phyloP scores from a whole-genome alignment of 208 protist species.

The Porcisia deanei region DNA sequence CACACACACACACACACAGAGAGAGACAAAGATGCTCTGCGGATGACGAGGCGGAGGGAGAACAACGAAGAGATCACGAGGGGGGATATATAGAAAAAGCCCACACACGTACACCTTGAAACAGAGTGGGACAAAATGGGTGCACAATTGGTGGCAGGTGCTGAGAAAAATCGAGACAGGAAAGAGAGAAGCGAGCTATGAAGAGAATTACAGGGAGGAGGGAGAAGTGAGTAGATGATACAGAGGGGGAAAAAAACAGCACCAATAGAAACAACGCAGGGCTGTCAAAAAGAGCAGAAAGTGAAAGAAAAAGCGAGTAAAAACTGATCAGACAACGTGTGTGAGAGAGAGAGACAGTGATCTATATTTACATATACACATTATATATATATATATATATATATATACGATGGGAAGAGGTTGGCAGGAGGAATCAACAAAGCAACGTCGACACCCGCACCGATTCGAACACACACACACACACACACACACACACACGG shows the following conservation, averaged over 20 bases:
- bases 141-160: not conserved
- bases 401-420: conserved; percentile 29
- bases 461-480: too few species aligned
- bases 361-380: not conserved
- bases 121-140: not conserved
- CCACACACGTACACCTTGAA: not conserved
- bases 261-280: not conserved
- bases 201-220: not conserved
- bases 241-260: conserved; percentile 6
- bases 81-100: not conserved
- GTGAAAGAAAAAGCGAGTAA: not conserved
- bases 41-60: not conserved
- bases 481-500: too few species aligned
- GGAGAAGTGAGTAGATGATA: not conserved
- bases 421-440: not conserved
- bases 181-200: not conserved
- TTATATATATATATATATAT: conserved; percentile 24
- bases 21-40: not conserved
- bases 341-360: not conserved
- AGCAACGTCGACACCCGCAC: not conserved
- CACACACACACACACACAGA: not conserved
- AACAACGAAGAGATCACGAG: not conserved
- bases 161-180: not conserved
- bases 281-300: too few species aligned
- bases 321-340: not conserved